A percentile compares a stretch with the other conserved stretches of the same genome.
Evolutionary conservation across 2,329 filamentous ascomycete genomes (phyloP).

Genomic region (Golovinomyces cichoracearum): DNA sequence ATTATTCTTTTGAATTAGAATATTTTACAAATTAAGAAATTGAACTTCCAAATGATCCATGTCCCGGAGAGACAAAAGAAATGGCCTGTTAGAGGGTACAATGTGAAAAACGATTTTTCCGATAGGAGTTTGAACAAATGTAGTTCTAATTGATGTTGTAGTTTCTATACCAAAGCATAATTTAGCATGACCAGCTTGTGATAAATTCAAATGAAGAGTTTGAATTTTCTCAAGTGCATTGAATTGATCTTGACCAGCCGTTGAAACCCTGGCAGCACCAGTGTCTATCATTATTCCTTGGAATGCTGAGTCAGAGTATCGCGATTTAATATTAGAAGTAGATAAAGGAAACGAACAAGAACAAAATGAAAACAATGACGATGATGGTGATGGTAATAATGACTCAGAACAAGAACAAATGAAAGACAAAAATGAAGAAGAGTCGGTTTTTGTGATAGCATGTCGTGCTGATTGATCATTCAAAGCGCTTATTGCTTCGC

Average conservation of each 20-base stretch:
- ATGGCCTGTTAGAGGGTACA: not conserved
- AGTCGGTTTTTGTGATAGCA: not conserved
- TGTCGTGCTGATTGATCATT: not conserved
- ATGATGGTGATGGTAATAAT: not conserved
- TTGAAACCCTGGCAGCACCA: not conserved
- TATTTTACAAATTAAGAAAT: not conserved
- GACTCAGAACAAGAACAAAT: no score
- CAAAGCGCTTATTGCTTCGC: not conserved
- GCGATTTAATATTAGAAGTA: not conserved
- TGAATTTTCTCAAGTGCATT: not conserved
- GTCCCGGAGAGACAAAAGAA: not conserved
- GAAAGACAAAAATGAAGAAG: no score
- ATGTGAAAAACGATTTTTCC: not conserved
- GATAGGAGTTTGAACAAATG: not conserved
- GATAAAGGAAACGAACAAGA: not conserved
- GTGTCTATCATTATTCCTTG: not conserved
- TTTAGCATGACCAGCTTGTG: not conserved
- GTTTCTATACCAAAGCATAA: not conserved
- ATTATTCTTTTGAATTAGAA: conserved; percentile 1
- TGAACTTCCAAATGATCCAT: not conserved
- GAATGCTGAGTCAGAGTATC: not conserved
- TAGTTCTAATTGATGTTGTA: not conserved
- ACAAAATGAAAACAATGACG: not conserved
- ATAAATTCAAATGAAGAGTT: not conserved
- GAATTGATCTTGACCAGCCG: not conserved